Evolutionary conservation across 1,284 basidiomycete species (phyloP).

Genomic region (Sporisorium iseilematis-ciliati): DNA sequence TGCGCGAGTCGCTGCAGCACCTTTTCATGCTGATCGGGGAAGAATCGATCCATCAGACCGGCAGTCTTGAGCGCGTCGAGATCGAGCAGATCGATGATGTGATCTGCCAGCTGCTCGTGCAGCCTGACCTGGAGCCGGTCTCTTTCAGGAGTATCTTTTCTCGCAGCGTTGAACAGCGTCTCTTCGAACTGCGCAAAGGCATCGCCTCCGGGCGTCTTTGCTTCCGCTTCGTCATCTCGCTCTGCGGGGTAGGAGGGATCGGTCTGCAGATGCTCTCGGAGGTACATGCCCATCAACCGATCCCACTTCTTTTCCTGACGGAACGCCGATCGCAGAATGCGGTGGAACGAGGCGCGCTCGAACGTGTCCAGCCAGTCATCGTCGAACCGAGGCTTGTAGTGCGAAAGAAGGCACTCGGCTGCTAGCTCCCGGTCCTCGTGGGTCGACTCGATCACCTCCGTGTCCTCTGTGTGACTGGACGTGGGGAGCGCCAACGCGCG

Average conservation of each 20-base stretch:
- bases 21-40: conserved; percentile 76
- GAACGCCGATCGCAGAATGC: conserved; percentile 86
- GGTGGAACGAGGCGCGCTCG: conserved; percentile 86
- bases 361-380: conserved; percentile 80
- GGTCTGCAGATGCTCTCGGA: conserved; percentile 32
- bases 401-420: conserved; percentile 92
- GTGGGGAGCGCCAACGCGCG: conserved; percentile 83
- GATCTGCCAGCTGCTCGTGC: conserved; percentile 43
- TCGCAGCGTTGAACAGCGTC: conserved; percentile 39
- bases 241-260: background rate
- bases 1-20: conserved; percentile 68
- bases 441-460: conserved; percentile 71
- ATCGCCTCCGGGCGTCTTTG: conserved; percentile 10
- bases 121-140: conserved; percentile 24
- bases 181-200: conserved; percentile 50
- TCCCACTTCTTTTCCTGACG: conserved; percentile 82
- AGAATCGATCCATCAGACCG: conserved; percentile 77
- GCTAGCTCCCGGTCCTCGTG: conserved; percentile 94
- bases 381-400: conserved; percentile 84
- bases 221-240: background rate
- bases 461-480: conserved; percentile 72
- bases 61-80: conserved; percentile 79
- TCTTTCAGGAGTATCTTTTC: conserved; percentile 14
- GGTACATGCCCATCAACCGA: conserved; percentile 38
- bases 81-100: conserved; percentile 73